phyloP scores from a whole-genome alignment of 176 grass and related monocot species.

The Rhipidocladum racemiflorum region DNA sequence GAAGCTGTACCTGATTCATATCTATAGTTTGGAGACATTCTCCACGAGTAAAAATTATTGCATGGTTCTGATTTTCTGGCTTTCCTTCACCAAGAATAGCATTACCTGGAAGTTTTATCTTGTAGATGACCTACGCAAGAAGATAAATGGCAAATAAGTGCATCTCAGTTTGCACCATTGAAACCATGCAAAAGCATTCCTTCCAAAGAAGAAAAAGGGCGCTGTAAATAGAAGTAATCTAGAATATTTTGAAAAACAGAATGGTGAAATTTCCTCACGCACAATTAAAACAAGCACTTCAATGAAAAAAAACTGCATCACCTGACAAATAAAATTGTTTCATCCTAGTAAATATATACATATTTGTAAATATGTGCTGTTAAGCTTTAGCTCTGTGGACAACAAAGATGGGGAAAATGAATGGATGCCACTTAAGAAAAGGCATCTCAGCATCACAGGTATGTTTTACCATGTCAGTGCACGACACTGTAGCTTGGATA shows the following conservation, averaged over 20 bases:
- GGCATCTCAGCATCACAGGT: neutral
- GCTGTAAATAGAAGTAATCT: conserved; percentile 7
- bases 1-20: conserved; percentile 91
- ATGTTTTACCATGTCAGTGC: neutral
- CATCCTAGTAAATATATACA: neutral
- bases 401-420: conserved; percentile 11
- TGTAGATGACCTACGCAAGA: conserved; percentile 71
- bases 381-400: neutral
- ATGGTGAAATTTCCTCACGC: neutral
- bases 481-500: neutral
- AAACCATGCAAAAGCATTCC: neutral
- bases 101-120: conserved; percentile 94
- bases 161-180: neutral
- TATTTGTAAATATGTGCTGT: neutral
- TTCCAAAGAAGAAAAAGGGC: conserved; percentile 11
- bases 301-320: neutral
- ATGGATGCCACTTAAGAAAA: neutral
- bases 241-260: neutral
- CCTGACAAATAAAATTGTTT: neutral
- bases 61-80: conserved; percentile 99
- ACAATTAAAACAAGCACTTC: neutral
- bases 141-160: conserved; percentile 19
- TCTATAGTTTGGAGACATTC: conserved; percentile 98
- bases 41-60: conserved; percentile 96
- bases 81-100: conserved; percentile 96